Conservation (phyloP, 768 basidiomycete species). For the Sporobolomyces phaffii region DNA sequence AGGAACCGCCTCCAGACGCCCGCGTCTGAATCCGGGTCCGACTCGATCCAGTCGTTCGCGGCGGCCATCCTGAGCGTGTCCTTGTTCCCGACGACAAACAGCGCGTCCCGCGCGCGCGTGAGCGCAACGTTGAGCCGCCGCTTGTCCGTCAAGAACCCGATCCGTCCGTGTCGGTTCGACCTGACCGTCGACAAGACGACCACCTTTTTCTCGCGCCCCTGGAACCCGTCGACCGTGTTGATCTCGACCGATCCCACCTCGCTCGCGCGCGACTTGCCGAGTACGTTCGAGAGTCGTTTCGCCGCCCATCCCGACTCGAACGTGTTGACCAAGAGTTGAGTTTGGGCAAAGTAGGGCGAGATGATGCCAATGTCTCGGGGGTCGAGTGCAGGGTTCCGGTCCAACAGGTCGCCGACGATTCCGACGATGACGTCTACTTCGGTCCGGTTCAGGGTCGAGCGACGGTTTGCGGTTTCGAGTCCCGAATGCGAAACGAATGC, state of each 20-base stretch:
- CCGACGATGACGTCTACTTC: conserved; percentile 73
- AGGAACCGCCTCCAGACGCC: conserved; percentile 28
- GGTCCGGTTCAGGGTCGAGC: conserved; percentile 68
- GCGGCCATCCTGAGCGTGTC: conserved; percentile 28
- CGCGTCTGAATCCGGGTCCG: conserved; percentile 28
- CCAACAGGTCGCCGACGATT: conserved; percentile 73
- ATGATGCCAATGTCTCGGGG: conserved; percentile 85
- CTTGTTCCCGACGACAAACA: conserved; percentile 66
- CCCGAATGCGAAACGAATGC: conserved; percentile 77
- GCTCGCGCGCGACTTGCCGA: conserved; percentile 63
- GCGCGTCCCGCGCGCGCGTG: conserved; percentile 77
- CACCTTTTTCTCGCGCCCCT: conserved; percentile 86
- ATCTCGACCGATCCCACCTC: conserved; percentile 79
- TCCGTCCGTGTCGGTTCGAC: conserved; percentile 66
- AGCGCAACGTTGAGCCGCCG: conserved; percentile 83
- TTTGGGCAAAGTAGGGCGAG: conserved; percentile 84
- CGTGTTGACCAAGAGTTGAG: conserved; percentile 57
- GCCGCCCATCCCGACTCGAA: conserved; percentile 19
- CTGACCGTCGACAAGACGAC: conserved; percentile 88
- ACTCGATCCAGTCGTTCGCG: conserved; percentile 15
- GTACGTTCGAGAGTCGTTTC: conserved; percentile 55
- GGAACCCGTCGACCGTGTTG: conserved; percentile 90
- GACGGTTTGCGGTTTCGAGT: conserved; percentile 60
- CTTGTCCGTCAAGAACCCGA: conserved; percentile 83
- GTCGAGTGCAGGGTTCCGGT: conserved; percentile 60